Evolutionary conservation across 2,329 filamentous ascomycete genomes (phyloP).

Genomic region (Calonectria crousiana): DNA sequence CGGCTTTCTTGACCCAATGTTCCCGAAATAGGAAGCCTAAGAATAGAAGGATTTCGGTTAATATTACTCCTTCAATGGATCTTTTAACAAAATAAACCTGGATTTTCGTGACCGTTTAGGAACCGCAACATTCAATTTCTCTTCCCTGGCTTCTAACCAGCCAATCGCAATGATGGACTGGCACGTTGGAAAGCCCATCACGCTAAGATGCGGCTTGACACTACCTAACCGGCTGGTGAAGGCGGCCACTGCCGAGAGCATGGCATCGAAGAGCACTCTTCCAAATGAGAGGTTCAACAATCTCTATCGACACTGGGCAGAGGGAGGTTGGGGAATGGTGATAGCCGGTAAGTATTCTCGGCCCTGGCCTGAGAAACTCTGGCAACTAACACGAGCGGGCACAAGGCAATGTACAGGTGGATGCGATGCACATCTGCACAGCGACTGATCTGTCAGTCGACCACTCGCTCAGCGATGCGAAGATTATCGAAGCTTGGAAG

Average conservation of each 20-base stretch:
- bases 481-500: background rate
- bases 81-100: background rate
- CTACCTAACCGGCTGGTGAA: background rate
- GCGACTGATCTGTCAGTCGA: slow-evolving; percentile 14
- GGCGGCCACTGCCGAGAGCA: background rate
- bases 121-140: background rate
- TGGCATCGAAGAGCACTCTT: slow-evolving; percentile 32
- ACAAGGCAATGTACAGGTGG: slow-evolving; percentile 4
- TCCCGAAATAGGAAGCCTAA: background rate
- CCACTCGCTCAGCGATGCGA: slow-evolving; percentile 8
- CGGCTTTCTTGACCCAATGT: background rate
- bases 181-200: background rate
- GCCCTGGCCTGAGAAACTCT: background rate
- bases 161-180: background rate
- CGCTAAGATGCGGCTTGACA: background rate
- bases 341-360: slow-evolving; percentile 48
- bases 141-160: background rate
- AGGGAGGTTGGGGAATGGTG: slow-evolving; percentile 62
- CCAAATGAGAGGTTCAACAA: slow-evolving; percentile 55
- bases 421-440: slow-evolving; percentile 15
- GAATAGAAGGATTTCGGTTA: background rate
- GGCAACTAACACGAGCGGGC: background rate
- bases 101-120: background rate
- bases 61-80: background rate
- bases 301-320: slow-evolving; percentile 63